Base-by-base conservation (phyloP, 169 alveolate genomes). In the Eimeria maxima region DNA sequence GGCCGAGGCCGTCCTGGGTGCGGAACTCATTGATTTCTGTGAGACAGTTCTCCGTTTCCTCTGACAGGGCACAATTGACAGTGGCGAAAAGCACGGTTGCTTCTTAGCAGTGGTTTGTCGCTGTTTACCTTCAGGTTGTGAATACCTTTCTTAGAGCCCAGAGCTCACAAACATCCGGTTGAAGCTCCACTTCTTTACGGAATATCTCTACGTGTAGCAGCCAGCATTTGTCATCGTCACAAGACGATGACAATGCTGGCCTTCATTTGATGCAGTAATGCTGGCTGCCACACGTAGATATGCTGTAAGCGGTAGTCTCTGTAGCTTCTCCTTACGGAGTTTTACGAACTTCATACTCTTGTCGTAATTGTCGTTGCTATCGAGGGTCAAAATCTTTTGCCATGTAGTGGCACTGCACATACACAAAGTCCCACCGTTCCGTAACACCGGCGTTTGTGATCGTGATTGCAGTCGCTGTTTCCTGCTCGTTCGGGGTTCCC, bases 21-120 rank as follows among this genome's bases (percentile, higher is more conserved):
- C 93, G 93, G 71, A 63, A 60, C 22, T 33, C 81, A 50, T 87
- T 87, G 57, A 87, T 87, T 53, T 87, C 93, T 29, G 45, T 44
- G 45, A 87, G 81, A 65, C 93, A 87, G 93, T 42, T 63, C 0
- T 57, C 14, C 16, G 18, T 55, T 0, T 47, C 71, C n/a, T 6
- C 81, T 87, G 73, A 14, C 16, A 24, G 38, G 20, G 13, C 53
- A 11, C 67, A 45, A 8, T 45, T 18, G 18, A 42, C 60, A 50
- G 44, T n/a, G 10, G 29, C 67, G 4, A 42, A 55, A 55, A 3
- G 27, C 27, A 27, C 24, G 10, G n/a, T 47, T 78, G 44, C 44
- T 11, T 1, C 24, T 13, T 78, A 2, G 10, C 20, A 11, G 22
- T 8, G n/a, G 0, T 50, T 20, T 44, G 18, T 3, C 38, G 2